Base-by-base conservation (phyloP, 2,329 filamentous ascomycete species). In the Neofusicoccum parvum region DNA sequence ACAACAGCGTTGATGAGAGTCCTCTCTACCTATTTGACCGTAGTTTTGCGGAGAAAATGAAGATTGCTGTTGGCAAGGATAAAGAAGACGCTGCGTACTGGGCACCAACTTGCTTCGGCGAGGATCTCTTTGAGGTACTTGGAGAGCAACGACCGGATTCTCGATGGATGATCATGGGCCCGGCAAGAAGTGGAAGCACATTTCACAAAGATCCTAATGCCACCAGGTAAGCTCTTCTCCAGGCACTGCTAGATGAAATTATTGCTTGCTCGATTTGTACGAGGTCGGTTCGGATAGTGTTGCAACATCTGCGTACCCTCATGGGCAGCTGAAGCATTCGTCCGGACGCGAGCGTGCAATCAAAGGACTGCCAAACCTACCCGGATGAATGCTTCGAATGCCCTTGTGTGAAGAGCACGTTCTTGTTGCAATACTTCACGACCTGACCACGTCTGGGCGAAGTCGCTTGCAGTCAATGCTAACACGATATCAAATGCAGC, bases 21-120 rank as follows among this genome's bases (percentile, higher is more conserved):
- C 94, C 94, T 0, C 79, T 98, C 1, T 98, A 98, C 75, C 86
- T 98, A 37, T 98, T 98, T 75, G 95, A 98, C 76, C 87, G 90
- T 65, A 86, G 83, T 23, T 98, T 98, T 73, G 92, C 88, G 1
- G 88, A 93, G 71, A 97, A 97, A 78, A 97, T 96, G 88, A 78
- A 80, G 11, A 80, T 97, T 56, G 80, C 81, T 15, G 81, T 91
- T n/a, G 88, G 87, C 10, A 81, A 80, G 15, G 81, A 80, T 15
- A 78, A 80, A 3, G 80, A 72, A 7, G 72, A 77, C 27, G 82
- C 88, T 14, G 49, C 58, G 20, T 98, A 97, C 78, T 92, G 89
- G 87, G 87, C 87, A 14, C 94, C 94, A 0, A 81, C 87, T 15
- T 96, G 92, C 75, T 97, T 98, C 75, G 92, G 92, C 0, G 86